These are phyloP conservation scores for Cytospora chrysosperma DNA, from an alignment of 2,329 filamentous ascomycete genomes.

Conservation along the genomic window DNA sequence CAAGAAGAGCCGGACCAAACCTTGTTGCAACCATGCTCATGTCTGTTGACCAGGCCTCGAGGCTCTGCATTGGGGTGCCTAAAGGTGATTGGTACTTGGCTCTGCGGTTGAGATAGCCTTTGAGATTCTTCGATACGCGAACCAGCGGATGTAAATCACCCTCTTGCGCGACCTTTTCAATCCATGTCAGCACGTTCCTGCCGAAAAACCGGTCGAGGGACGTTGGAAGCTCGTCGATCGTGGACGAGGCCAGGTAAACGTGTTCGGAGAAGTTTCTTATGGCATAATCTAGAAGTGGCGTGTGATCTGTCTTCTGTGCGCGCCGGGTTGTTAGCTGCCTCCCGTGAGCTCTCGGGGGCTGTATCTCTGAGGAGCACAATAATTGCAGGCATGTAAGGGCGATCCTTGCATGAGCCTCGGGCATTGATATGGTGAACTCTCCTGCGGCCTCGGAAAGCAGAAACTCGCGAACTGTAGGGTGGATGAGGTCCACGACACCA, in stretches of 20 bases:
- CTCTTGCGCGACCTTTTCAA: conserved; percentile 30
- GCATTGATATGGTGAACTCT: conserved; percentile 30
- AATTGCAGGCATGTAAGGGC: conserved; percentile 30
- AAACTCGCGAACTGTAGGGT: conserved; percentile 33
- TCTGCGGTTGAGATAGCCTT: conserved; percentile 29
- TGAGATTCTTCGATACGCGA: conserved; percentile 29
- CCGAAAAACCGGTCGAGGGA: conserved; percentile 30
- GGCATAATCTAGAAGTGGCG: conserved; percentile 29
- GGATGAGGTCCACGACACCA: conserved; percentile 29
- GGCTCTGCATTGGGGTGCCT: conserved; percentile 26
- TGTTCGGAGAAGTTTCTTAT: conserved; percentile 32
- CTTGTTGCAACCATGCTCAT: conserved; percentile 33
- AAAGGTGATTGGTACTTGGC: conserved; percentile 29
- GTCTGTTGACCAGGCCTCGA: conserved; percentile 35
- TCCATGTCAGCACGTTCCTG: conserved; percentile 32
- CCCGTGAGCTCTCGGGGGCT: conserved; percentile 25
- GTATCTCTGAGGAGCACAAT: conserved; percentile 25
- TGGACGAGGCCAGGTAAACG: conserved; percentile 25
- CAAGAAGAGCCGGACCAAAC: conserved; percentile 32
- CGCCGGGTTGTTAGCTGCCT: conserved; percentile 10
- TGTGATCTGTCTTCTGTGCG: conserved; percentile 6
- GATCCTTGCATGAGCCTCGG: conserved; percentile 29
- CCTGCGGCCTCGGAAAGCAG: conserved; percentile 28
- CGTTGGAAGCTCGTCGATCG: conserved; percentile 26
- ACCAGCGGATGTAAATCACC: conserved; percentile 28